These are phyloP conservation scores for Phialophora chinensis DNA, from an alignment of 2,329 filamentous ascomycete species.

Conservation along the genomic window DNA sequence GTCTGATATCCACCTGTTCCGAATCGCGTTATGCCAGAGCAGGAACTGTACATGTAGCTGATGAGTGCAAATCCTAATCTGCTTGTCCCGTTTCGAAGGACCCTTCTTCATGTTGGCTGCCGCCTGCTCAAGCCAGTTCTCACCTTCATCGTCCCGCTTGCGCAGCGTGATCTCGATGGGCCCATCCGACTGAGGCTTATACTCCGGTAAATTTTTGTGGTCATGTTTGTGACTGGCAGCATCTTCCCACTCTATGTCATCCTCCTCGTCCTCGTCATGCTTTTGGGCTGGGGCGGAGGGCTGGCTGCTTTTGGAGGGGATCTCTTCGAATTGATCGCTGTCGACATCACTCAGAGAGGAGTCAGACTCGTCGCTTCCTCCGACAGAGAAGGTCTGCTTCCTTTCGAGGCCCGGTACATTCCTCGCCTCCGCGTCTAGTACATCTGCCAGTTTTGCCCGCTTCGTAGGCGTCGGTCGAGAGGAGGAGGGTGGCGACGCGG, in stretches of 20 bases:
- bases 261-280: slow-evolving; percentile 68
- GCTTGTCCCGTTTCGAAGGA: slow-evolving; percentile 80
- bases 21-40: slow-evolving; percentile 85
- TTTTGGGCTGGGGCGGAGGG: slow-evolving; percentile 56
- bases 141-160: slow-evolving; percentile 57
- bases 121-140: slow-evolving; percentile 65
- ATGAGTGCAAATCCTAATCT: slow-evolving; percentile 78
- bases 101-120: slow-evolving; percentile 75
- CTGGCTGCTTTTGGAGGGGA: slow-evolving; percentile 43
- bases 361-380: slow-evolving; percentile 42
- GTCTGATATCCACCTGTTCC: slow-evolving; percentile 85
- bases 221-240: slow-evolving; percentile 46
- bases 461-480: slow-evolving; percentile 39
- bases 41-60: slow-evolving; percentile 86
- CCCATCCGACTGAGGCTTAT: slow-evolving; percentile 59
- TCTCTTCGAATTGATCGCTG: slow-evolving; percentile 64
- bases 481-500: slow-evolving; percentile 40
- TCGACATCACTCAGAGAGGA: slow-evolving; percentile 48
- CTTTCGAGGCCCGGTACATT: slow-evolving; percentile 27
- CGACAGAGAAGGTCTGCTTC: slow-evolving; percentile 31
- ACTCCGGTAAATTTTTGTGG: slow-evolving; percentile 46
- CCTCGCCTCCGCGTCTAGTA: slow-evolving; percentile 31
- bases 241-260: slow-evolving; percentile 66
- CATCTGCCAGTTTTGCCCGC: slow-evolving; percentile 38
- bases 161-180: slow-evolving; percentile 76